Evolutionary conservation across 2,329 filamentous ascomycete genomes (phyloP).

Genomic region (Hypoxylon sp.): DNA sequence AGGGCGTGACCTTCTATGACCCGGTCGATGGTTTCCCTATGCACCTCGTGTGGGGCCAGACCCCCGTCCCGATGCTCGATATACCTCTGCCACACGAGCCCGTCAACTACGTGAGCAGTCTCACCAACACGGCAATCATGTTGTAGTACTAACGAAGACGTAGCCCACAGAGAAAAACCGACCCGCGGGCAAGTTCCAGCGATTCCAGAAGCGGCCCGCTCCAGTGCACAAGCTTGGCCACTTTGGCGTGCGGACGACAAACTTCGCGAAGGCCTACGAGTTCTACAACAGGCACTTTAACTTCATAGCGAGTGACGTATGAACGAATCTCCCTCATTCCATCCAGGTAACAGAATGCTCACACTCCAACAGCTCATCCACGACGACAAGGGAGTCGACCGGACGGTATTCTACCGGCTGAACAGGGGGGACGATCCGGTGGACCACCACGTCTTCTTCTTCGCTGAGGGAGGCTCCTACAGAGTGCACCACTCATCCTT

Average conservation of each 20-base stretch:
- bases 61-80: constrained; percentile 53
- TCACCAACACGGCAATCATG: no score
- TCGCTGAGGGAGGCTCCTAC: constrained; percentile 59
- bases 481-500: constrained; percentile 77
- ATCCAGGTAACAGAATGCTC: constrained; percentile 6
- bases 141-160: constrained; percentile 8
- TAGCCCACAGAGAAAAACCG: constrained; percentile 63
- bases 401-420: constrained; percentile 61
- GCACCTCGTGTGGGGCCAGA: constrained; percentile 69
- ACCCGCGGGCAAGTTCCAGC: constrained; percentile 62
- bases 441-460: constrained; percentile 66
- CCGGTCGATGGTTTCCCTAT: constrained; percentile 69
- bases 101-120: constrained; percentile 59
- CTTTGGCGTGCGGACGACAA: constrained; percentile 66
- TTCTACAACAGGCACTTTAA: constrained; percentile 66
- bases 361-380: constrained; percentile 53
- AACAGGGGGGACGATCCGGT: constrained; percentile 59
- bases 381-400: constrained; percentile 55
- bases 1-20: constrained; percentile 64
- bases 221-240: constrained; percentile 67
- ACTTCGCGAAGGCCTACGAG: constrained; percentile 62
- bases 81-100: constrained; percentile 57
- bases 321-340: constrained; percentile 4
- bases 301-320: constrained; percentile 63
- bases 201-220: constrained; percentile 63